Base-by-base conservation (phyloP, 352 stramenopile species). In the Aphanomyces astaci region DNA sequence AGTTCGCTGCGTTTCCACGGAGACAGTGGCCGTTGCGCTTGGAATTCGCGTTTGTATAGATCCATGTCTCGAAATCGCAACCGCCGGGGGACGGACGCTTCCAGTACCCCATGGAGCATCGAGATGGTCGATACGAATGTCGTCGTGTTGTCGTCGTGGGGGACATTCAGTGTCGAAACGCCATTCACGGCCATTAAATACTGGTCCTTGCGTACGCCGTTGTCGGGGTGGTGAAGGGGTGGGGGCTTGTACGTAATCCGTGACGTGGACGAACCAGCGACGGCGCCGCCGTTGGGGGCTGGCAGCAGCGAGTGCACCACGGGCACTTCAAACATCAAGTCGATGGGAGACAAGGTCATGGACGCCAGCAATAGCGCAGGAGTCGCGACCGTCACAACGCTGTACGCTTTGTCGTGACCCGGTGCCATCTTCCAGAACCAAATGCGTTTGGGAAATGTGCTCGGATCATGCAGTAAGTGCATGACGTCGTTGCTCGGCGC, bases 161-260 rank as follows among this genome's bases (percentile, higher is more conserved):
- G 51, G 0, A 81, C 46, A 4, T 59, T 48, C 13, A 81, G 67
- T 25, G 72, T 77, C n/a, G 76, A 70, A n/a, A 81, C 39, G 0
- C 74, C 76, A 39, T 81, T 81, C 48, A 81, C 73, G 31, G 72
- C 74, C 71, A 81, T 77, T 25, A 81, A 52, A 52, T 78, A 76
- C 32, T 81, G 76, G 27, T 74, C 66, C 13, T 67, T 56, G 2
- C 52, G 52, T 15, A 81, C 67, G 1, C 75, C 73, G 46, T 81
- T 70, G 33, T 71, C 59, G 36, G n/a, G n/a, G n/a, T n/a, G n/a
- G n/a, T n/a, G n/a, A n/a, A n/a, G n/a, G n/a, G n/a, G n/a, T n/a
- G n/a, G n/a, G n/a, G n/a, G n/a, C n/a, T n/a, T n/a, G n/a, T n/a
- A n/a, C n/a, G n/a, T n/a, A n/a, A n/a, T n/a, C n/a, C n/a, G n/a